Percentiles rank a stretch among this genome's conserved stretches.
Conservation (phyloP, 805 yeast genomes). For the Monosporozyma unispora region DNA sequence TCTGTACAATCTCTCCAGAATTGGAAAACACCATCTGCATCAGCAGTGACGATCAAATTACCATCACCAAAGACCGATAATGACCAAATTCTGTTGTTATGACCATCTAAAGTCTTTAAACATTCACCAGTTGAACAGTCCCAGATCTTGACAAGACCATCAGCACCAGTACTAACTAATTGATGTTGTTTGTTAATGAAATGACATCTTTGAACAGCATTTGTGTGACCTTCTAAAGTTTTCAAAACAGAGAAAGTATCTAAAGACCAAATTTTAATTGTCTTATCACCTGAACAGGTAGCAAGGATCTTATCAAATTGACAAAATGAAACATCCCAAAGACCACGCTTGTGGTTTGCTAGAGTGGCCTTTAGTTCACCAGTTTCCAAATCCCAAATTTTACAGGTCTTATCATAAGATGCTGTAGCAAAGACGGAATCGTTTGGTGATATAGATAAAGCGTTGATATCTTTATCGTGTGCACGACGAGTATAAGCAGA, state of each 20-base stretch:
- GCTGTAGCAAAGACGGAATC: constrained; percentile 87
- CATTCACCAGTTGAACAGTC: constrained; percentile 69
- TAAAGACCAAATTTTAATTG: constrained; percentile 82
- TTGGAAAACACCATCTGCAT: constrained; percentile 88
- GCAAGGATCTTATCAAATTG: constrained; percentile 66
- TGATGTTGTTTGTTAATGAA: constrained; percentile 63
- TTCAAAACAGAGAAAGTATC: constrained; percentile 63
- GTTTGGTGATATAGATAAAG: constrained; percentile 83
- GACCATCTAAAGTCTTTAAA: constrained; percentile 80
- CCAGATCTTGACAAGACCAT: constrained; percentile 91
- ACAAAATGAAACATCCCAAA: constrained; percentile 86
- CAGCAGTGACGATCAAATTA: constrained; percentile 68
- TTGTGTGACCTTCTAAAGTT: constrained; percentile 91
- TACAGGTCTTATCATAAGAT: constrained; percentile 85
- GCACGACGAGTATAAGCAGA: constrained; percentile 91
- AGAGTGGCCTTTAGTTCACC: constrained; percentile 84
- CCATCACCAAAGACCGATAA: constrained; percentile 60
- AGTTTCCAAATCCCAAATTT: constrained; percentile 75
- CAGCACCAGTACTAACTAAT: constrained; percentile 75
- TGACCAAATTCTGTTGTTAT: constrained; percentile 93
- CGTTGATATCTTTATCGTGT: constrained; percentile 92
- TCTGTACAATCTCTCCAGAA: constrained; percentile 86
- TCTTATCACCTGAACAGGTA: constrained; percentile 90
- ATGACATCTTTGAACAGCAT: constrained; percentile 76
- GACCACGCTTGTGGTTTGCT: constrained; percentile 87